Evolutionary conservation across 2,329 filamentous ascomycete species (phyloP).

Genomic region (Fusarium secorum): DNA sequence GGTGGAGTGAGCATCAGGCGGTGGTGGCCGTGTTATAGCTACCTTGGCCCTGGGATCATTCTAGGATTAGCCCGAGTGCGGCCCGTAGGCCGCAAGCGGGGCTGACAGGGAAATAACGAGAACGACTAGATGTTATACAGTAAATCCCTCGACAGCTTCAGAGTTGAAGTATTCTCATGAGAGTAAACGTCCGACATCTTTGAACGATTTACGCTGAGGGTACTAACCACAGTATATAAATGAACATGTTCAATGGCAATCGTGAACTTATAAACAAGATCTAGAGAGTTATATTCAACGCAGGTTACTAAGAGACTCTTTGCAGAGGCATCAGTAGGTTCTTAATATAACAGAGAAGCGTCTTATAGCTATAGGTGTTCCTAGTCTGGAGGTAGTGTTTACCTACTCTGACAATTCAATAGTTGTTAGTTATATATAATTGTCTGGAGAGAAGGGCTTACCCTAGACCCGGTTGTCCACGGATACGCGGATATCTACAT

Average conservation of each 20-base stretch:
- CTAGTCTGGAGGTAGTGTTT: background rate
- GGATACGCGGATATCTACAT: background rate
- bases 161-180: background rate
- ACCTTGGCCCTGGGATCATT: background rate
- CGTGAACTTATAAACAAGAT: no score
- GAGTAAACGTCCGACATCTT: no score
- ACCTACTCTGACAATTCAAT: background rate
- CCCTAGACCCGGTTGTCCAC: background rate
- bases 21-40: background rate
- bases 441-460: background rate
- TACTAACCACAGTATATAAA: no score
- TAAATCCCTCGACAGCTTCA: rapidly evolving
- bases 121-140: rapidly evolving
- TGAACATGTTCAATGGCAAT: no score
- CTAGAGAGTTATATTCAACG: no score
- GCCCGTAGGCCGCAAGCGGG: background rate
- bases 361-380: no score
- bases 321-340: no score
- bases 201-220: no score
- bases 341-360: background rate
- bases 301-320: no score
- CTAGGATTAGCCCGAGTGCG: background rate
- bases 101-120: rapidly evolving
- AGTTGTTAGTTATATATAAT: no score
- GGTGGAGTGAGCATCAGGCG: background rate